Evolutionary conservation across 1,139 yeast genomes (phyloP).

Genomic region (Wickerhamomyces sp.): DNA sequence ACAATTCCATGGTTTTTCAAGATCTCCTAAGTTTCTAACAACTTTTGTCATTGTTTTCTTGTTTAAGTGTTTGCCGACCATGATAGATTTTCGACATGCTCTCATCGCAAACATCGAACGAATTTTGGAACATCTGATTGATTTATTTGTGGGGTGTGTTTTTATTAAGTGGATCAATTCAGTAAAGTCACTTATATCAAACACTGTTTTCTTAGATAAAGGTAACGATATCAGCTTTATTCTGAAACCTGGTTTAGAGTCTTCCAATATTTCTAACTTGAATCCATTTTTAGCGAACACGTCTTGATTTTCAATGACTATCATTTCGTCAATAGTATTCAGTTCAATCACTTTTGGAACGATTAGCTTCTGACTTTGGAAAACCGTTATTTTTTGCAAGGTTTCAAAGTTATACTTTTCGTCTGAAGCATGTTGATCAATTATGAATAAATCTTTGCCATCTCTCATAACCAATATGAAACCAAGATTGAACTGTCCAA

Average conservation of each 20-base stretch:
- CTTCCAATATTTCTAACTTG: constrained; percentile 45
- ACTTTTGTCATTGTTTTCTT: constrained; percentile 58
- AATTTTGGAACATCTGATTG: constrained; percentile 68
- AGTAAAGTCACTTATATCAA: constrained; percentile 63
- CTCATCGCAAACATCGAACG: constrained; percentile 86
- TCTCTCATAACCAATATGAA: constrained; percentile 67
- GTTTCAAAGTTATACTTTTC: constrained; percentile 88
- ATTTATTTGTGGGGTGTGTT: constrained; percentile 35
- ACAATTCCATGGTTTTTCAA: constrained; percentile 97
- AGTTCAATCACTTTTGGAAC: constrained; percentile 60
- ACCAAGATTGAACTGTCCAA: constrained; percentile 93
- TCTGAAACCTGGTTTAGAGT: constrained; percentile 50
- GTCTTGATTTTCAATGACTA: constrained; percentile 53
- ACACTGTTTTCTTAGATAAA: constrained; percentile 61
- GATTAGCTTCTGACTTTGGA: constrained; percentile 69
- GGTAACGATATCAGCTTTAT: constrained; percentile 64
- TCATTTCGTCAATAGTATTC: constrained; percentile 72
- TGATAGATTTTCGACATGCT: constrained; percentile 89
- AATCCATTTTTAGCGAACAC: constrained; percentile 77
- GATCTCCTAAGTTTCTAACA: constrained; percentile 58
- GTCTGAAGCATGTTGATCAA: constrained; percentile 98
- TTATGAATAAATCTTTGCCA: constrained; percentile 63
- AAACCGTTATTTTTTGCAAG: constrained; percentile 48
- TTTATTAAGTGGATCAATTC: constrained; percentile 67
- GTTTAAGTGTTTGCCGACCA: constrained; percentile 79